phyloP scores from a whole-genome alignment of 352 stramenopile genomes.

The Phytophthora macrochlamydospora region DNA sequence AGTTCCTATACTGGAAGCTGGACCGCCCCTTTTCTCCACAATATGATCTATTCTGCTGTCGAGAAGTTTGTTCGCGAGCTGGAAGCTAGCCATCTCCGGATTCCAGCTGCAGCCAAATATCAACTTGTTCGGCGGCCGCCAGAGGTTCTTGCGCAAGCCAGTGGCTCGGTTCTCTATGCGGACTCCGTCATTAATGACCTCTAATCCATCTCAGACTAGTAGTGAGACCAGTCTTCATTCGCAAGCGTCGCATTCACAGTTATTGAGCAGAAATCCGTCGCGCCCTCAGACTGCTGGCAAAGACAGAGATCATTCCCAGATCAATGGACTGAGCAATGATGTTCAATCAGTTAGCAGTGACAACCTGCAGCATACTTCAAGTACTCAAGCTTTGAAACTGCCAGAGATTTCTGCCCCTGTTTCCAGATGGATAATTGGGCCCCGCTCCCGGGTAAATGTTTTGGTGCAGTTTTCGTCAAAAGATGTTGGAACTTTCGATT shows the following conservation, averaged over 20 bases:
- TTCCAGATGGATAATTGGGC: slow-evolving; percentile 81
- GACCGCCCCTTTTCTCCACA: slow-evolving; percentile 63
- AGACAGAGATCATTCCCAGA: slow-evolving; percentile 5
- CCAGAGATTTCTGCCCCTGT: slow-evolving; percentile 1
- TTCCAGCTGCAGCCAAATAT: slow-evolving; percentile 69
- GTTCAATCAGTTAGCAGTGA: slow-evolving; percentile 3
- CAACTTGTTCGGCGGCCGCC: slow-evolving; percentile 81
- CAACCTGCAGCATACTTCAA: slow-evolving; percentile 6
- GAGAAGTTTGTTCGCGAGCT: slow-evolving; percentile 75
- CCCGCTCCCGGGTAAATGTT: slow-evolving; percentile 64
- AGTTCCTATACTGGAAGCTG: slow-evolving; percentile 49
- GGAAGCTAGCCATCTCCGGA: slow-evolving; percentile 55
- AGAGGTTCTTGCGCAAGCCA: slow-evolving; percentile 61
- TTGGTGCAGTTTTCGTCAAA: slow-evolving; percentile 81
- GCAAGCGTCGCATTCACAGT: slow-evolving; percentile 8
- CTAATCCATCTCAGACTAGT: slow-evolving; percentile 16
- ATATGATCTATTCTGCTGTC: slow-evolving; percentile 50
- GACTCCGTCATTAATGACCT: slow-evolving; percentile 7
- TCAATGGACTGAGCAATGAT: not conserved
- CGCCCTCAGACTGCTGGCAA: slow-evolving; percentile 29
- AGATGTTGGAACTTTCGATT: slow-evolving; percentile 84
- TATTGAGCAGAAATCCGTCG: slow-evolving; percentile 19
- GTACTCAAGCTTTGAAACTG: slow-evolving; percentile 4
- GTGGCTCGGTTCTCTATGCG: slow-evolving; percentile 55
- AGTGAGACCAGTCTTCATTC: slow-evolving; percentile 24